Evolutionary conservation across 805 yeast genomes (phyloP).

Genomic region (Kodamaea sagamina): DNA sequence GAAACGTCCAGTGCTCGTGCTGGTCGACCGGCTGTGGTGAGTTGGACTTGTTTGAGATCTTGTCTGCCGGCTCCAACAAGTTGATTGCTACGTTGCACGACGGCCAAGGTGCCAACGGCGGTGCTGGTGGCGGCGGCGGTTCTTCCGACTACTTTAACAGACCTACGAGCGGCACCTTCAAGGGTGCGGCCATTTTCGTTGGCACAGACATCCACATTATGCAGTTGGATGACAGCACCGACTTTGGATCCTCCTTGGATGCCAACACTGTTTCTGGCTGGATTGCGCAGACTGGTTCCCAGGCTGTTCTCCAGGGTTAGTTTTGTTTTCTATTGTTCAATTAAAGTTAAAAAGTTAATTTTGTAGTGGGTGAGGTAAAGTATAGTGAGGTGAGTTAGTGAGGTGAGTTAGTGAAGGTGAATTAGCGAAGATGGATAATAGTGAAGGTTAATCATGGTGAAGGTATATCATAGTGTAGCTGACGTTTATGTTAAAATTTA

Average conservation of each 20-base stretch:
- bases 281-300: conserved; percentile 55
- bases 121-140: conserved; percentile 76
- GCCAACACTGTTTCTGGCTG: conserved; percentile 57
- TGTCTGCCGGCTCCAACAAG: conserved; percentile 71
- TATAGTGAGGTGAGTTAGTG: too few relatives aligned
- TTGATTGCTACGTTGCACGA: conserved; percentile 81
- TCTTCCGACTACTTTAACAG: conserved; percentile 83
- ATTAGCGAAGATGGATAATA: too few relatives aligned
- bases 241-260: conserved; percentile 56
- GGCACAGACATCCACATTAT: conserved; percentile 59
- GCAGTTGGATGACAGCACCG: conserved; percentile 51
- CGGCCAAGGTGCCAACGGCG: conserved; percentile 68
- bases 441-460: too few relatives aligned
- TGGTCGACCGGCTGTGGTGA: conserved; percentile 99
- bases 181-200: conserved; percentile 85
- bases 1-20: conserved; percentile 83
- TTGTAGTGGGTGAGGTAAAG: too few relatives aligned
- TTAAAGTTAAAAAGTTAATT: conserved; percentile 2
- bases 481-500: too few relatives aligned
- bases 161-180: conserved; percentile 75
- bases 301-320: conserved; percentile 30
- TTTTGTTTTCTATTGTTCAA: background rate
- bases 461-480: too few relatives aligned
- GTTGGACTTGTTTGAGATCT: conserved; percentile 89
- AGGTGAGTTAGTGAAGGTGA: too few relatives aligned